Base-by-base conservation (phyloP, 257 asterid species). In the Handroanthus guayacan region DNA sequence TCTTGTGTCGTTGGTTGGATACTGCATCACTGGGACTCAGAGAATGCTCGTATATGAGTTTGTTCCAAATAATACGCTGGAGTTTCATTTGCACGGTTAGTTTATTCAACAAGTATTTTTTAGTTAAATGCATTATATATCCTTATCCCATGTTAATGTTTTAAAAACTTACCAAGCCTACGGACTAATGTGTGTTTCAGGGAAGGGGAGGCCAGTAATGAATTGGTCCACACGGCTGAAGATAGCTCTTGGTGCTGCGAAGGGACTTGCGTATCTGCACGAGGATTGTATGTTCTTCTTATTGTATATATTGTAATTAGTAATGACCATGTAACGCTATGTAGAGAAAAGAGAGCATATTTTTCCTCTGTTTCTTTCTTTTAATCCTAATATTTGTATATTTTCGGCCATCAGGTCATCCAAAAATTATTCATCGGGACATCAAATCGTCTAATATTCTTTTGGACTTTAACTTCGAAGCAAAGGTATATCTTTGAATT, bases 1-100 rank as follows among this genome's bases (percentile, higher is more conserved):
- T 82, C 96, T 95, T 1, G 98, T 95, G 71, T 91, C 99, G 5
- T 86, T 95, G 75, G 98, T 95, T 45, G 99, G 99, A n/a, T 95
- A 95, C 74, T 91, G 98, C 87, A 92, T 85, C 31, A 72, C 92
- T 0, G 99, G 97, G 74, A 9, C 72, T 6, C 85, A 84, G 64
- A 82, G 94, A 80, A 71, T 95, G 94, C 99, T 95, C 11, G 97
- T 92, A 0, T 95, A 92, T 12, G 99, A 95, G 83, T 95, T 91
- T 82, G 97, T 95, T 80, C 87, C 90, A 0, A 93, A 93, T 68
- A 83, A 89, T 71, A 91, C 95, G 13, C 57, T 93, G 89, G 98
- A 89, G 81, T 89, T 88, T 56, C 97, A 91, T 77, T 82, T 91
- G 75, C 97, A 93, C 6, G 96, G 97, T 91, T 64, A 82, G 87